phyloP scores from a whole-genome alignment of 2,329 filamentous ascomycete genomes.

The Aspergillus tanneri region DNA sequence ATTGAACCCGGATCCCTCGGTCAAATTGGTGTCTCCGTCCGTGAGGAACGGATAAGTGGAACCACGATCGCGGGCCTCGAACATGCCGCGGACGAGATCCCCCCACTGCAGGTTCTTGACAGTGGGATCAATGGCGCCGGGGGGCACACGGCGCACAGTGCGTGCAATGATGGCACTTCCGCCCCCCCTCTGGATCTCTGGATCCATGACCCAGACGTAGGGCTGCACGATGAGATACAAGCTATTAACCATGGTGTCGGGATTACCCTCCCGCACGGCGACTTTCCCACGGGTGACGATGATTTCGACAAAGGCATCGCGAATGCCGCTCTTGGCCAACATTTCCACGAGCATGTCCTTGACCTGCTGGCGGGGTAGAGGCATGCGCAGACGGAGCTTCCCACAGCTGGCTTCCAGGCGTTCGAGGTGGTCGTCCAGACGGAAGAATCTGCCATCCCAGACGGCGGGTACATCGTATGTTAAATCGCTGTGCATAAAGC shows the following conservation, averaged over 20 bases:
- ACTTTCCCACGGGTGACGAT: conserved; percentile 53
- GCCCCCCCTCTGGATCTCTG: conserved; percentile 42
- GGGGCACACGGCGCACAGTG: conserved; percentile 48
- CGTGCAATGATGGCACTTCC: conserved; percentile 48
- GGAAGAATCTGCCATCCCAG: conserved; percentile 55
- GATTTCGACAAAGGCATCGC: conserved; percentile 52
- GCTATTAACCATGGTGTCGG: conserved; percentile 39
- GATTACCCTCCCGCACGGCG: conserved; percentile 39
- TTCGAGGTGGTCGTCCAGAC: conserved; percentile 51
- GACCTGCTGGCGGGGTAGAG: conserved; percentile 43
- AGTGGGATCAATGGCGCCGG: conserved; percentile 52
- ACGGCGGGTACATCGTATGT: conserved; percentile 55
- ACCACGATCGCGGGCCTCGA: conserved; percentile 50
- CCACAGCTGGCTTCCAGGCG: conserved; percentile 47
- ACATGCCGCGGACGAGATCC: conserved; percentile 47
- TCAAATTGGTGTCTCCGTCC: conserved; percentile 52
- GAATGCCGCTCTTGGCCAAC: conserved; percentile 48
- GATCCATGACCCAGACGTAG: conserved; percentile 54
- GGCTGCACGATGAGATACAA: conserved; percentile 53
- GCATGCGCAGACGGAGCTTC: conserved; percentile 49
- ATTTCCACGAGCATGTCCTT: conserved; percentile 46
- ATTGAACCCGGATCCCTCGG: conserved; percentile 54
- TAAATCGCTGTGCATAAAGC: conserved; percentile 54
- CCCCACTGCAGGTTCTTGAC: conserved; percentile 56
- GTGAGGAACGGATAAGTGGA: conserved; percentile 52